Evolutionary conservation across 2,329 filamentous ascomycete genomes (phyloP), one percentile per base, ranked within the genome.

Genomic region (Fusarium stilboides): DNA sequence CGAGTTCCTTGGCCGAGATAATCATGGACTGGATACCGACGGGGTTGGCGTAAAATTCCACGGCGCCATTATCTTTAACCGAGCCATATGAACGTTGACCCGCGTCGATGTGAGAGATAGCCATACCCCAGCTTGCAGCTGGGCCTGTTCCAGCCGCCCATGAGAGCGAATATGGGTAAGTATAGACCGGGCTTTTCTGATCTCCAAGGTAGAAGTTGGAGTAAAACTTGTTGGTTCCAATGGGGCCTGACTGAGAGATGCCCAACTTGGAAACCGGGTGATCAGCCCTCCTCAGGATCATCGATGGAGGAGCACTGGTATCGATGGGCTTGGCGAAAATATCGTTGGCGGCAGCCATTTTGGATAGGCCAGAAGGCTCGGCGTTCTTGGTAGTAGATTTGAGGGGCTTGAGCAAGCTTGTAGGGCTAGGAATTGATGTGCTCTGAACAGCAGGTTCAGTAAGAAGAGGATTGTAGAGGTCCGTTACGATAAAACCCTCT

Each of bases 141-240:
- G 83, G 81, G 13, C 89, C 90, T 57, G 81, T 80, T 2, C 91
- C 92, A 68, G 87, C 89, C 5, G 86, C 85, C 91, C 91, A 94
- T 19, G 86, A 80, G 19, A 94, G 76, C 4, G 88, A 87, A 75
- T 94, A 94, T 2, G 92, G 94, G 75, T 94, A 91, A 0, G 92
- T 90, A 80, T 91, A 97, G 1, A 90, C 85, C 1, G 91, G 86
- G 8, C 86, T 86, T 6, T 84, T 87, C 77, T 97, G 94, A 43
- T 85, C 85, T 6, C 89, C 91, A 0, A 98, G 83, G 77, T 94
- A 94, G 67, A 96, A 89, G 74, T 96, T 96, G 71, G 90, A 86
- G 72, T 92, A 93, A 77, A 94, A 94, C 75, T 93, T 94, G 83
- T 94, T 95, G 24, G 92, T 95, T 50, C 88, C 83, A 45, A 93